A percentile compares a stretch with the other conserved stretches of the same genome.
These are phyloP conservation scores for Dipteronia dyeriana DNA, from an alignment of 345 rosid species.

Conservation along the genomic window DNA sequence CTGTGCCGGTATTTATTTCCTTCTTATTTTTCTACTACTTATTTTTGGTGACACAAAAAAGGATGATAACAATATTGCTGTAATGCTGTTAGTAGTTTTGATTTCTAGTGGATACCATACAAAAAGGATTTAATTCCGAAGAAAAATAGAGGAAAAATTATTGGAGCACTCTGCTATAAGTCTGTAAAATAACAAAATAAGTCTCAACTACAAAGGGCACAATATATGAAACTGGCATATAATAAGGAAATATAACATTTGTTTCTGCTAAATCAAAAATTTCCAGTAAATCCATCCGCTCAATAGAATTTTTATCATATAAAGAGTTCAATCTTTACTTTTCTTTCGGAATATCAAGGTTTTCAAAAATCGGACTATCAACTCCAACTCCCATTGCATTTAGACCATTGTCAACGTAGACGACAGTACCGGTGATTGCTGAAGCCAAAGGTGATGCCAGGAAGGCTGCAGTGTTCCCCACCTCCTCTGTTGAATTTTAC, in stretches of 20 bases:
- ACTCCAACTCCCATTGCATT: constrained; percentile 92
- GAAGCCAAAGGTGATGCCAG: constrained; percentile 89
- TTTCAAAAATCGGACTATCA: constrained; percentile 79
- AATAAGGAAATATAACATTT: background rate
- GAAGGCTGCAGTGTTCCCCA: constrained; percentile 93
- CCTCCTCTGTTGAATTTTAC: constrained; percentile 56
- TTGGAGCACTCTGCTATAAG: background rate
- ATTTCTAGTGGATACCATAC: background rate
- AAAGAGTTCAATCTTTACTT: constrained; percentile 6
- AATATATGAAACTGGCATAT: background rate
- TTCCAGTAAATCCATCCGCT: background rate
- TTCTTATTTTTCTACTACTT: no score
- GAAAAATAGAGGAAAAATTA: no score
- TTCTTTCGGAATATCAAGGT: constrained; percentile 59
- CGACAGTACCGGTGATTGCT: constrained; percentile 80
- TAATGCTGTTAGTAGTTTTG: background rate
- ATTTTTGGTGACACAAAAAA: background rate
- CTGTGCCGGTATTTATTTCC: no score
- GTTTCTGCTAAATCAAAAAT: background rate
- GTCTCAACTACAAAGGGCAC: background rate
- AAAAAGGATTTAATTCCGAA: no score
- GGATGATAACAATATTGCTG: background rate
- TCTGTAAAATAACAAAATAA: background rate
- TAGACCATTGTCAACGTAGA: constrained; percentile 93
- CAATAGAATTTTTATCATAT: background rate